Evolutionary conservation across 352 stramenopile species (phyloP).

Genomic region (Phytopythium litorale): DNA sequence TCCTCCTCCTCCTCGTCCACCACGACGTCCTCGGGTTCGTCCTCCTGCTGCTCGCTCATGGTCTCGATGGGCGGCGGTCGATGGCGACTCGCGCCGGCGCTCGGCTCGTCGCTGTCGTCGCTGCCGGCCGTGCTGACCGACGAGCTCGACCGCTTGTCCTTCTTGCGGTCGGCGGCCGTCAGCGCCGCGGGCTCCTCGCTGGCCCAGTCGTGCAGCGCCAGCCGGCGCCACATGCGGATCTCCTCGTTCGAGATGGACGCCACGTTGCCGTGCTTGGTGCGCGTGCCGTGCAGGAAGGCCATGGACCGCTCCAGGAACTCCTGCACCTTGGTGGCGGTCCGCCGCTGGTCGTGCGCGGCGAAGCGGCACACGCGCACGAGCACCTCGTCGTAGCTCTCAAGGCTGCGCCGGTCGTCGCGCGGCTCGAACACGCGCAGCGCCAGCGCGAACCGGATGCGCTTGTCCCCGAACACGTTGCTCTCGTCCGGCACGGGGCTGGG

Average conservation of each 20-base stretch:
- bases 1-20: constrained; percentile 28
- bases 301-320: constrained; percentile 79
- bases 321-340: constrained; percentile 64
- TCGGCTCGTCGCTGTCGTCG: constrained; percentile 44
- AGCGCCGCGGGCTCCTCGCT: constrained; percentile 47
- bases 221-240: constrained; percentile 74
- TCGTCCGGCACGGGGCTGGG: constrained; percentile 39
- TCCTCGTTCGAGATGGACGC: constrained; percentile 79
- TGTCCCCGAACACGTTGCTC: constrained; percentile 37
- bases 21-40: constrained; percentile 29
- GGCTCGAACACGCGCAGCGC: constrained; percentile 8
- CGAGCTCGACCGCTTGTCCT: constrained; percentile 48
- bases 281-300: constrained; percentile 60
- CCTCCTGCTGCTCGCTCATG: constrained; percentile 24
- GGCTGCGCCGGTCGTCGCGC: neutral
- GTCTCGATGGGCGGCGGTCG: constrained; percentile 18
- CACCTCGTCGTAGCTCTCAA: constrained; percentile 81
- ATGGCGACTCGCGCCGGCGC: constrained; percentile 11
- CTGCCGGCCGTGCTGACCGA: constrained; percentile 42
- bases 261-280: constrained; percentile 61
- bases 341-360: constrained; percentile 57
- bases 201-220: constrained; percentile 63
- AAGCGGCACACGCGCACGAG: constrained; percentile 71
- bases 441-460: constrained; percentile 42
- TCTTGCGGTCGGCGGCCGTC: constrained; percentile 22